phyloP scores from a whole-genome alignment of 2,329 filamentous ascomycete species.

The Diaporthe sp. region DNA sequence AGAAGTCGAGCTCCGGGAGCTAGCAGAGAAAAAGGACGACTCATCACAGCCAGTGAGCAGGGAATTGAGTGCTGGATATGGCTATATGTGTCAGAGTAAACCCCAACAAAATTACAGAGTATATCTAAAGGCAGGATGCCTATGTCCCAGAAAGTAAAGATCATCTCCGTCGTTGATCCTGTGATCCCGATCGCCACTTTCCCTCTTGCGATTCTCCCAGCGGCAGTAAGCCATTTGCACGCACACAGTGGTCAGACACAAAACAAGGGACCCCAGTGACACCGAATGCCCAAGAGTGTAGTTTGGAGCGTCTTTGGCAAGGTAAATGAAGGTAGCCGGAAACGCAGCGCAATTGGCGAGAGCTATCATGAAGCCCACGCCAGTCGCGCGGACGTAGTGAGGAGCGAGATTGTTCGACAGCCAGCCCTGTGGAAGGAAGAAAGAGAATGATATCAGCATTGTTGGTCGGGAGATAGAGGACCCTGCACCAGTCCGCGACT shows the following conservation, averaged over 20 bases:
- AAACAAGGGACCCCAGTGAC: conserved; percentile 50
- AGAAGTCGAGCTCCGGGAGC: accelerated
- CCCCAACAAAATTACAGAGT: conserved; percentile 40
- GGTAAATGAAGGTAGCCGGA: conserved; percentile 55
- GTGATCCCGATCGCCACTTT: conserved; percentile 49
- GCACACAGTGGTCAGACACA: conserved; percentile 42
- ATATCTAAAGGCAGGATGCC: conserved; percentile 53
- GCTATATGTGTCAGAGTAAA: not conserved
- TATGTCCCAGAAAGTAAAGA: conserved; percentile 48
- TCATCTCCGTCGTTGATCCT: conserved; percentile 44
- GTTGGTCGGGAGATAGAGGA: too few species aligned
- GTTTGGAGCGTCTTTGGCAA: conserved; percentile 51
- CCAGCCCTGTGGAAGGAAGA: conserved; percentile 44
- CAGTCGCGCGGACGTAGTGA: conserved; percentile 54
- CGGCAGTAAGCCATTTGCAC: conserved; percentile 50
- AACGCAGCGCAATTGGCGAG: conserved; percentile 55
- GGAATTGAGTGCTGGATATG: not conserved
- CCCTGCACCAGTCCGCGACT: not conserved
- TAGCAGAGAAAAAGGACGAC: not conserved
- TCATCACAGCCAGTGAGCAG: not conserved
- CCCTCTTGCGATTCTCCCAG: conserved; percentile 53
- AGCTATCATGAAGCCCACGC: conserved; percentile 52
- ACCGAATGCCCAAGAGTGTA: conserved; percentile 53
- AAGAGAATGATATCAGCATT: not conserved
- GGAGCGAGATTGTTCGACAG: conserved; percentile 55